Evolutionary conservation across 78 protist species (phyloP).

Genomic region (Planoprotostelium fungivorum): DNA sequence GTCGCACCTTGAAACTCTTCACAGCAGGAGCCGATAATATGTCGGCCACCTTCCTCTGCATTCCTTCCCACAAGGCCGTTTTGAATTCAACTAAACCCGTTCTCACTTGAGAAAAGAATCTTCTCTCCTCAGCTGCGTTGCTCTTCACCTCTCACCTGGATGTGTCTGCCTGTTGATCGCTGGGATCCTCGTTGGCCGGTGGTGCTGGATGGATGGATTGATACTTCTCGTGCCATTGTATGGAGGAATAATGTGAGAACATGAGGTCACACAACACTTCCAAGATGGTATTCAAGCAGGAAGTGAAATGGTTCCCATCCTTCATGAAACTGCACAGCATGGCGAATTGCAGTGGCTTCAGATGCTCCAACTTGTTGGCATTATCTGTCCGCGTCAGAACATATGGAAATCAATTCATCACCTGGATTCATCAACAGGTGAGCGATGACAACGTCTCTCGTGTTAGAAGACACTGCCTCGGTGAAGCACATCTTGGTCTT

Average conservation of each 20-base stretch:
- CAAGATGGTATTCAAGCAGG: not conserved
- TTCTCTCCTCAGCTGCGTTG: not conserved
- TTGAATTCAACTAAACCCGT: not conserved
- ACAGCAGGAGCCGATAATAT: not conserved
- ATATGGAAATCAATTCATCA: not conserved
- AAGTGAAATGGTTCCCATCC: not conserved
- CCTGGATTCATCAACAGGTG: not conserved
- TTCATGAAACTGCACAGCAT: not conserved
- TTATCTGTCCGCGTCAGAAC: not conserved
- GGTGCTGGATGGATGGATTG: not conserved
- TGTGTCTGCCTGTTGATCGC: not conserved
- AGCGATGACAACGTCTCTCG: not conserved
- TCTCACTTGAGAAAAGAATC: not conserved
- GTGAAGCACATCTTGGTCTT: not conserved
- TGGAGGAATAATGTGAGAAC: not conserved
- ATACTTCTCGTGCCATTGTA: not conserved
- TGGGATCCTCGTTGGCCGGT: not conserved
- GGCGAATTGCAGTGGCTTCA: not conserved
- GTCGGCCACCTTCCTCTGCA: not conserved
- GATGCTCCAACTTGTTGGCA: not conserved
- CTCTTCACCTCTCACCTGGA: not conserved
- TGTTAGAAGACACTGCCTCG: not conserved
- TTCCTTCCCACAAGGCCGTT: not conserved
- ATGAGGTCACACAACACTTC: not conserved
- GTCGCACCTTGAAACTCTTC: constrained; percentile 1